Evolutionary conservation across 2,329 filamentous ascomycete genomes (phyloP).

Genomic region (Hypoxylon sp.): DNA sequence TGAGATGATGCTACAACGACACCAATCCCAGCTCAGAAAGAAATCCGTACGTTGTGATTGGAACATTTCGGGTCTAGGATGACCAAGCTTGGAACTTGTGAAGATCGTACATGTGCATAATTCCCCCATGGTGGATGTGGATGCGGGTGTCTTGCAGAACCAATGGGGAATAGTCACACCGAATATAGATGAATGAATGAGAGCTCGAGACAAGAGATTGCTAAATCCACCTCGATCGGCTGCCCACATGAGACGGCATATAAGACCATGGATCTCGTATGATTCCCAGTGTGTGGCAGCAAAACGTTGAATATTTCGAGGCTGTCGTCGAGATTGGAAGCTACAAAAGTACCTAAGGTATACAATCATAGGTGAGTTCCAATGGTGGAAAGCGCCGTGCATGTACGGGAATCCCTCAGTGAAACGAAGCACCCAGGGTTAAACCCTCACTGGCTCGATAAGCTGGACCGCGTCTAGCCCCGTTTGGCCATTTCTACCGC

Average conservation of each 20-base stretch:
- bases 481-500: conserved; percentile 21
- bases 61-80: conserved; percentile 11
- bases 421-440: conserved; percentile 20
- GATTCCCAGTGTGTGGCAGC: neutral
- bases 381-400: neutral
- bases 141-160: conserved; percentile 30
- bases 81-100: conserved; percentile 3
- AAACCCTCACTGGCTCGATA: conserved; percentile 30
- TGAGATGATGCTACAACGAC: conserved; percentile 1
- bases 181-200: conserved; percentile 18
- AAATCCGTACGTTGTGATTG: conserved; percentile 13
- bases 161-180: conserved; percentile 32
- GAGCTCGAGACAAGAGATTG: neutral
- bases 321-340: neutral
- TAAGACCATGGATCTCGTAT: conserved; percentile 6
- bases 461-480: conserved; percentile 12
- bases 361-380: conserved; percentile 2
- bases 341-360: neutral
- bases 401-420: too few species aligned
- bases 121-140: conserved; percentile 8
- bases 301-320: neutral
- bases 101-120: conserved; percentile 26
- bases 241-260: neutral
- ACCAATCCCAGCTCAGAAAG: neutral
- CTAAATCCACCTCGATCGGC: conserved; percentile 11